A percentile compares a stretch with the other conserved stretches of the same genome.
Evolutionary conservation across 306 rosid genomes (phyloP).

Genomic region (Gastrolobium bilobum): DNA sequence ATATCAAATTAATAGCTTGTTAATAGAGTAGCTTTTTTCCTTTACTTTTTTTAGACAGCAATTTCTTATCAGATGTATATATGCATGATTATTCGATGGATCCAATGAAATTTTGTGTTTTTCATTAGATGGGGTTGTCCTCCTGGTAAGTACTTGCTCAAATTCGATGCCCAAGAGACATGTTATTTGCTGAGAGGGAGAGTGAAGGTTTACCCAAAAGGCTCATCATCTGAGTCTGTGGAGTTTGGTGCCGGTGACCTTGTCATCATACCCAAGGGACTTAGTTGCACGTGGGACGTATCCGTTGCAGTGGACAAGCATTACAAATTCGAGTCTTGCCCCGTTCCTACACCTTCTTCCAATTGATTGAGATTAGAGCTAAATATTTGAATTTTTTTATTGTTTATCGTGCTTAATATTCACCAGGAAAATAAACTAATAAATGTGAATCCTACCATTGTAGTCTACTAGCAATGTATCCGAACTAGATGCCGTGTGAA

Average conservation of each 20-base stretch:
- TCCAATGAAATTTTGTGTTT: not conserved
- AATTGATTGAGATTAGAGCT: not conserved
- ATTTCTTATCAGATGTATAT: not conserved
- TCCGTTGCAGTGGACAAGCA: slow-evolving; percentile 83
- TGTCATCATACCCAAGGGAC: slow-evolving; percentile 78
- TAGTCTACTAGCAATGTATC: not conserved
- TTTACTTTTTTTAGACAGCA: not conserved
- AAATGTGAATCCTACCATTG: not conserved
- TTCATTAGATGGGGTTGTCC: slow-evolving; percentile 83
- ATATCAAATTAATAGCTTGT: not conserved
- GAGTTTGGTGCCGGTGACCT: slow-evolving; percentile 89
- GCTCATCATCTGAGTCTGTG: slow-evolving; percentile 55
- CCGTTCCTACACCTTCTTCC: slow-evolving; percentile 37
- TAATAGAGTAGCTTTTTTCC: not conserved
- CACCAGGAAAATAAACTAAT: not conserved
- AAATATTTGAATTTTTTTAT: not conserved
- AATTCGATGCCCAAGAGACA: slow-evolving; percentile 79
- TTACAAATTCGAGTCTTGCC: slow-evolving; percentile 74
- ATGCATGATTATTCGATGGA: not conserved
- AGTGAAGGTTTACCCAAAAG: slow-evolving; percentile 77
- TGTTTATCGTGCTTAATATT: not conserved
- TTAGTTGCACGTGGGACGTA: slow-evolving; percentile 90
- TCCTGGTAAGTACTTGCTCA: slow-evolving; percentile 81
- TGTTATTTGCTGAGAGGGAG: slow-evolving; percentile 79
- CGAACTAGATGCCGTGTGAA: not conserved